These are phyloP conservation scores for Cercophora scortea DNA, from an alignment of 495 filamentous ascomycete genomes.

Conservation along the genomic window DNA sequence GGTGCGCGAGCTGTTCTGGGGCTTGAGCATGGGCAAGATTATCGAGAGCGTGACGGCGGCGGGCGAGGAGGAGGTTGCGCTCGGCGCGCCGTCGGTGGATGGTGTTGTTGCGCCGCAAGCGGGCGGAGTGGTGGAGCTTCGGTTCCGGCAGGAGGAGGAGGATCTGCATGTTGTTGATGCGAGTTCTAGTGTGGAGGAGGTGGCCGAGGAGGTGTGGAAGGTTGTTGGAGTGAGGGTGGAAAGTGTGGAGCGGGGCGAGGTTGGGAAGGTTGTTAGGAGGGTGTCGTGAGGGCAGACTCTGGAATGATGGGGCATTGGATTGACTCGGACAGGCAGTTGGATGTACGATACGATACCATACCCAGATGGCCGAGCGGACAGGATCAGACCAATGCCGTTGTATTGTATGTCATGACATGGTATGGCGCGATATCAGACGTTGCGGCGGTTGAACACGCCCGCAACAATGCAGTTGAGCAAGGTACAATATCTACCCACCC, in stretches of 20 bases:
- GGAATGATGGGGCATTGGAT: not conserved
- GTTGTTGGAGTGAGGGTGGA: constrained; percentile 37
- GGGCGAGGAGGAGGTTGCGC: constrained; percentile 14
- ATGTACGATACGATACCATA: no score
- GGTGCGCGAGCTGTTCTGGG: constrained; percentile 68
- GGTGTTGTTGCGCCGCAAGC: not conserved
- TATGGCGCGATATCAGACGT: not conserved
- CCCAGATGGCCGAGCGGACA: no score
- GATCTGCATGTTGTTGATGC: constrained; percentile 51
- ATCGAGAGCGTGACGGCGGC: constrained; percentile 1
- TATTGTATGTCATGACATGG: no score
- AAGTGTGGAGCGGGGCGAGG: constrained; percentile 37
- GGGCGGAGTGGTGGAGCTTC: constrained; percentile 23
- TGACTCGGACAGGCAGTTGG: no score
- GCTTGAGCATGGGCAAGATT: constrained; percentile 38
- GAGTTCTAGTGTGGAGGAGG: constrained; percentile 39
- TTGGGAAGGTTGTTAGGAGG: constrained; percentile 33
- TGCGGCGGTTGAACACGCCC: constrained; percentile 10
- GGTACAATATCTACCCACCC: not conserved
- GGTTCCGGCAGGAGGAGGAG: constrained; percentile 43
- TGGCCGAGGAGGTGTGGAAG: constrained; percentile 43
- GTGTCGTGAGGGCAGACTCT: constrained; percentile 21
- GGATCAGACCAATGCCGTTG: no score
- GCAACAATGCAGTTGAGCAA: not conserved
- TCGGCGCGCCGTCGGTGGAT: constrained; percentile 12